Conservation (phyloP, 805 yeast species). For the Kurtzmaniella fragi region DNA sequence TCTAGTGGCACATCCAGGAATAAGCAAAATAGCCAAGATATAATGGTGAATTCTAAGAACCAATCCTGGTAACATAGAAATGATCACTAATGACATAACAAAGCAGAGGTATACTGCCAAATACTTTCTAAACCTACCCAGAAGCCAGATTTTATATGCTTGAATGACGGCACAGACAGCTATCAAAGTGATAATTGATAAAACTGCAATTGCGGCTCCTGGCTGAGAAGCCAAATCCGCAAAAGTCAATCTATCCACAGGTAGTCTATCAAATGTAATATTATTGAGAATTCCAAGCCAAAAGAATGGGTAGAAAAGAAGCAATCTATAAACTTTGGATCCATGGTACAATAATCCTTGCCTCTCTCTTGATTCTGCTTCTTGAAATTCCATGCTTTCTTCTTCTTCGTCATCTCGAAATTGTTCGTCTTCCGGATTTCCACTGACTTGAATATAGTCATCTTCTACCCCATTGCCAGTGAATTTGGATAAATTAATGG, state of each 20-base stretch:
- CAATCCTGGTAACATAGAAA: constrained; percentile 57
- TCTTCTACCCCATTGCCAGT: neutral
- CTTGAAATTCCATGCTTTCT: neutral
- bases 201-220: constrained; percentile 67
- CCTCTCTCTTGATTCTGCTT: neutral
- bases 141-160: constrained; percentile 74
- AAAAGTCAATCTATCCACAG: constrained; percentile 77
- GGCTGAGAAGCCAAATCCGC: constrained; percentile 69
- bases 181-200: constrained; percentile 44
- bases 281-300: constrained; percentile 86
- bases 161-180: constrained; percentile 60
- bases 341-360: neutral
- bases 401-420: constrained; percentile 1
- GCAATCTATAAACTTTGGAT: constrained; percentile 29
- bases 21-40: constrained; percentile 65
- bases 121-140: constrained; percentile 62
- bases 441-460: neutral
- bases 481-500: constrained; percentile 1
- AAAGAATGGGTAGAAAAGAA: constrained; percentile 73
- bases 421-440: too few species aligned
- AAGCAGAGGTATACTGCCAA: constrained; percentile 48
- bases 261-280: constrained; percentile 81
- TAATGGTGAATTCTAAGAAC: constrained; percentile 76
- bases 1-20: constrained; percentile 80
- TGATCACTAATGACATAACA: constrained; percentile 35